Base-by-base conservation (phyloP, 257 asterid genomes). In the Solanum dulcamara region DNA sequence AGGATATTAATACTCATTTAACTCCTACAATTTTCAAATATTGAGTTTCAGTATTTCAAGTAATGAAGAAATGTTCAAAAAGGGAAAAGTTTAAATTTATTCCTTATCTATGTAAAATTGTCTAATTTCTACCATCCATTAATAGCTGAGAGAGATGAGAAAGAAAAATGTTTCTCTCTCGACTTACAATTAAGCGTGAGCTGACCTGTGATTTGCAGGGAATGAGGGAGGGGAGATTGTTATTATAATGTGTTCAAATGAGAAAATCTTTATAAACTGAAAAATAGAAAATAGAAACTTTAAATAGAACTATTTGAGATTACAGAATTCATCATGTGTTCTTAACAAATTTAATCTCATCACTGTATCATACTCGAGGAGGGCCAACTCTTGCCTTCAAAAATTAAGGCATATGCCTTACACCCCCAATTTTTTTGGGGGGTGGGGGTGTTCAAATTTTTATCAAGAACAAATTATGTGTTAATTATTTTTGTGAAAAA, bases 251-350 rank as follows among this genome's bases (percentile, higher is more conserved):
- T 53, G 6, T 53, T 53, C 11, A 53, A 53, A 18, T 53, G 0
- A 18, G 7, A 53, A 6, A 53, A 6, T 0, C 0, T 2, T 18
- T 18, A 2, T 53, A 53, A 18, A 53, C 1, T 0, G 1, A 0
- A 51, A 51, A 51, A 51, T 51, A 17, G 10, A 13, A 4, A 46
- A 18, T 13, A 13, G 53, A 51, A 51, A 51, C 10, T 51, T 17
- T 51, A 51, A 50, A 51, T 6, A 6, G 59, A 6, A 51, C 3
- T 6, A 18, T 2, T 4, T 0, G 24, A 51, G 4, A 51, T 17
- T 2, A 51, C 24, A 2, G 0, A 18, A 3, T 18, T 51, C 4
- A 18, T 18, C 18, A 0, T 51, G 10, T 51, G 10, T 2, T 4
- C 9, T 6, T 51, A 51, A 51, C n/a, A 0, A 51, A 51, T 51